Conservation (phyloP, 2,329 filamentous ascomycete genomes). For the Colletotrichum graminicola region DNA sequence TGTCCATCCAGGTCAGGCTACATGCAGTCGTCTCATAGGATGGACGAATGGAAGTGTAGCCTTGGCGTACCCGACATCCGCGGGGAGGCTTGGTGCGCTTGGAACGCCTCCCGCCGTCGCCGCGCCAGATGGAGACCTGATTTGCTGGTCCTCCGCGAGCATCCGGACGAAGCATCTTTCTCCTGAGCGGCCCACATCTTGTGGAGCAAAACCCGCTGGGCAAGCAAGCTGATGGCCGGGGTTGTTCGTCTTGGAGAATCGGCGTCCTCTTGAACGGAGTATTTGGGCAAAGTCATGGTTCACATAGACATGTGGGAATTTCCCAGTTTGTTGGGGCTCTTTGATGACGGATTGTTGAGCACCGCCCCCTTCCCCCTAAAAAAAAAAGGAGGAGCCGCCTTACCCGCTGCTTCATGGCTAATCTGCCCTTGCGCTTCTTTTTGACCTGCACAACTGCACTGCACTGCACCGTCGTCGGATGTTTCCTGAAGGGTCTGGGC, state of each 20-base stretch:
- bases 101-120: conserved; percentile 22
- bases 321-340: conserved; percentile 32
- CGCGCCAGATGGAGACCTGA: not conserved
- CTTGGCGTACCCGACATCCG: conserved; percentile 38
- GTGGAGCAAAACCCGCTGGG: conserved; percentile 1
- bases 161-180: conserved; percentile 15
- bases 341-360: conserved; percentile 37
- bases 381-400: conserved; percentile 7
- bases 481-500: not conserved
- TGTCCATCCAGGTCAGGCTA: conserved; percentile 37
- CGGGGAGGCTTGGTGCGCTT: conserved; percentile 12
- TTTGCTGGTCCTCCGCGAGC: conserved; percentile 4
- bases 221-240: not conserved
- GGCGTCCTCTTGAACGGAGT: conserved; percentile 14
- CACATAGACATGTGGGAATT: conserved; percentile 29
- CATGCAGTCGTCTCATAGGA: conserved; percentile 38
- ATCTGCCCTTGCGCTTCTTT: not conserved
- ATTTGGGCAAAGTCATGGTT: conserved; percentile 10
- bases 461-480: not conserved
- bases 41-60: conserved; percentile 40
- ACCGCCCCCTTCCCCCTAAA: too few species aligned
- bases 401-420: conserved; percentile 14
- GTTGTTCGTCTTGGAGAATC: conserved; percentile 15
- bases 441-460: not conserved
- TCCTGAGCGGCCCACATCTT: not conserved